Evolutionary conservation across 805 yeast species (phyloP).

Genomic region (Pichia membranifaciens): DNA sequence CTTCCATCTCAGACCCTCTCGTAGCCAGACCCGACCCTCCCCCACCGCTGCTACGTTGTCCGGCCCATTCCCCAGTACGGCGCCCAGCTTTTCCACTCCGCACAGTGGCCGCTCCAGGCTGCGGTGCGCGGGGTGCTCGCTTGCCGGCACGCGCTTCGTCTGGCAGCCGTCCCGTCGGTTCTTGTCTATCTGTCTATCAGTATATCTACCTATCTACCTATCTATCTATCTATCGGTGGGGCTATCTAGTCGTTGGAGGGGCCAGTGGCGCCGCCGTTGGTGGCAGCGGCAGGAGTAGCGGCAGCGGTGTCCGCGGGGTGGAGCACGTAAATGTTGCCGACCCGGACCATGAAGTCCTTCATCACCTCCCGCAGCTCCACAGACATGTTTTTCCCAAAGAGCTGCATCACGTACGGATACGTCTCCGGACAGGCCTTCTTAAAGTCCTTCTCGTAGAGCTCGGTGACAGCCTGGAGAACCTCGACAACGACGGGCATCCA

Average conservation of each 20-base stretch:
- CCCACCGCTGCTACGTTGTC: not conserved
- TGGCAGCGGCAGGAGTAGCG: too few relatives aligned
- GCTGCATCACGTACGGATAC: slow-evolving; percentile 52
- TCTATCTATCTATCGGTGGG: too few relatives aligned
- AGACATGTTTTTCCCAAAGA: slow-evolving; percentile 51
- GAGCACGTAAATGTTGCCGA: slow-evolving; percentile 37
- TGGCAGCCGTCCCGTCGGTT: slow-evolving; percentile 5
- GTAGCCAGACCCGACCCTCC: not conserved
- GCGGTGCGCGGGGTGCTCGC: slow-evolving; percentile 11
- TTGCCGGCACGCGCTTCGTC: not conserved
- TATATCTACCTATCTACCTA: too few relatives aligned
- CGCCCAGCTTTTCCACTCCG: too few relatives aligned
- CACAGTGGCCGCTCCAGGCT: not conserved
- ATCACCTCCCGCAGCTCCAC: slow-evolving; percentile 58
- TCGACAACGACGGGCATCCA: slow-evolving; percentile 93
- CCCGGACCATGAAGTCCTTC: slow-evolving; percentile 49
- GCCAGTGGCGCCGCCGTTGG: not conserved
- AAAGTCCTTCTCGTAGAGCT: slow-evolving; percentile 72
- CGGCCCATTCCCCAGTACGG: too few relatives aligned
- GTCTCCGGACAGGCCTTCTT: slow-evolving; percentile 49
- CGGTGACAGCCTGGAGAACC: slow-evolving; percentile 74
- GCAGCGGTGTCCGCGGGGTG: too few relatives aligned
- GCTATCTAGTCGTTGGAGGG: too few relatives aligned
- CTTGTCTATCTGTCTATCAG: too few relatives aligned
- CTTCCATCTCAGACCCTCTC: too few relatives aligned